Conservation (phyloP, 2,329 filamentous ascomycete genomes). For the Colletotrichum ledebouriae region DNA sequence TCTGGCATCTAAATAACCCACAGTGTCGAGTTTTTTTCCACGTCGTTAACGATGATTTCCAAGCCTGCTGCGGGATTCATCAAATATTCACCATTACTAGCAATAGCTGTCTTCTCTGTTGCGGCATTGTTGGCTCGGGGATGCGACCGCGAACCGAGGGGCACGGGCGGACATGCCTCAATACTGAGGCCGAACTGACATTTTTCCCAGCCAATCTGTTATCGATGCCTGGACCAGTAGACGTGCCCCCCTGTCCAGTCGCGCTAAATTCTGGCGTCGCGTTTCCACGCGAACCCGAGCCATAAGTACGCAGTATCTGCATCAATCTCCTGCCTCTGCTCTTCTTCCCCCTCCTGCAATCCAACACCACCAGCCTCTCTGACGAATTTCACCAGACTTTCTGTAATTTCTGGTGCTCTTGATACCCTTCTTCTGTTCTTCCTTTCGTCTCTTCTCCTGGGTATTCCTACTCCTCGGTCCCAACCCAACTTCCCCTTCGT, state of each 20-base stretch:
- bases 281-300: conserved; percentile 41
- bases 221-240: conserved; percentile 42
- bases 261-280: conserved; percentile 43
- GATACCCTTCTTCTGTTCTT: conserved; percentile 26
- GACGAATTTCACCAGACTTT: conserved; percentile 13
- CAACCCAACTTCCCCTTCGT: conserved; percentile 1
- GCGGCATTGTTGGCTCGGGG: conserved; percentile 37
- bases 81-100: conserved; percentile 25
- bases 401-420: conserved; percentile 21
- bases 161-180: conserved; percentile 37
- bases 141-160: conserved; percentile 41
- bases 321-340: conserved; percentile 30
- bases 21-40: conserved; percentile 23
- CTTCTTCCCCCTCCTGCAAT: conserved; percentile 29
- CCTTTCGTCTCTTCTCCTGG: neutral
- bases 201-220: conserved; percentile 28
- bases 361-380: conserved; percentile 27
- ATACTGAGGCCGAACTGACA: neutral
- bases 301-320: conserved; percentile 40
- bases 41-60: conserved; percentile 32
- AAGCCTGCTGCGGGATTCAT: conserved; percentile 31
- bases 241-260: conserved; percentile 30
- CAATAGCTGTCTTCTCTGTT: conserved; percentile 7
- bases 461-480: conserved; percentile 1
- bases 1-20: conserved; percentile 27